Evolutionary conservation across 805 yeast species (phyloP), one percentile per base, ranked within the genome.

Genomic region (Pichia eremophila): DNA sequence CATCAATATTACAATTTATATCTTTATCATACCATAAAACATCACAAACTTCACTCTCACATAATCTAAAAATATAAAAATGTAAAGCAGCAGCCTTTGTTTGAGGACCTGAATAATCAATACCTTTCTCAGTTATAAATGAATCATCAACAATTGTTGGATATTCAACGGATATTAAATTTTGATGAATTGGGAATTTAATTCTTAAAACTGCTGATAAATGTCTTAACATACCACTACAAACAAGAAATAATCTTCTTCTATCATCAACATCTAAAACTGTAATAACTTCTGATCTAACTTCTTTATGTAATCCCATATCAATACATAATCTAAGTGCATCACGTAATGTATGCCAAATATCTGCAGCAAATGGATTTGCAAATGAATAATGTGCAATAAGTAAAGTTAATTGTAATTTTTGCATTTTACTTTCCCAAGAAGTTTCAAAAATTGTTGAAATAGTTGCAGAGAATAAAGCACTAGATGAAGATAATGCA

Each of bases 351-450:
- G 46, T 40, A 18, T 39, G 19, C 46, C 43, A 44, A 17, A 51
- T 28, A 36, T 51, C 46, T n/a, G 49, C 54, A n/a, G 53, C 54
- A 41, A 38, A 51, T 7, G 54, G 54, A 35, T 51, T 51, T 11
- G 46, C 48, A 43, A 51, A 50, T 10, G 49, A 46, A 40, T 51
- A 50, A 44, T 51, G 54, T 8, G 51, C 49, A 25, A 51, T 47
- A 1, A 51, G 19, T n/a, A 50, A 27, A 2, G 40, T 37, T 10
- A 50, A 27, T 40, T 51, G 51, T 19, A 51, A 28, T 31, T 51
- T 50, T 9, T 27, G 14, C 44, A 51, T 43, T 39, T 51, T 51
- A 8, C 39, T 18, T 10, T 47, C 28, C 50, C 47, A 51, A n/a
- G 35, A n/a, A 8, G 39, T 22, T 11, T 37, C 22, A 19, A 36